These are phyloP conservation scores for Acanthamoeba castellanii DNA, from an alignment of 208 protist species.

Conservation along the genomic window DNA sequence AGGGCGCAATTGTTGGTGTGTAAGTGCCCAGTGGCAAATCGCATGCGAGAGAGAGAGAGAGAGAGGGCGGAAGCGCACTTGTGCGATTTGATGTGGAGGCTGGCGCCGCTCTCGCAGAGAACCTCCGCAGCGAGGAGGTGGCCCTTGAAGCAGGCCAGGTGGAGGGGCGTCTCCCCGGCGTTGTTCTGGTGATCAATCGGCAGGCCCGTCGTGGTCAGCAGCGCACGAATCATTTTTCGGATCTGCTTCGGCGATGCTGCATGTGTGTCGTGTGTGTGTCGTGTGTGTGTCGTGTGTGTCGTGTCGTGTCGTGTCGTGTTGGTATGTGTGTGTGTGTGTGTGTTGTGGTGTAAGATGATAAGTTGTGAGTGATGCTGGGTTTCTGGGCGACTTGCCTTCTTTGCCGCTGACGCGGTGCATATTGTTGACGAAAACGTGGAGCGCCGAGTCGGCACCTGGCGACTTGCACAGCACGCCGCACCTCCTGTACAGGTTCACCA, in stretches of 20 bases:
- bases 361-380: too few relatives aligned
- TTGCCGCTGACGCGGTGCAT: slow-evolving; percentile 1
- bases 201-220: neutral
- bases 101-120: neutral
- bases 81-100: neutral
- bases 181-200: neutral
- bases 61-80: neutral
- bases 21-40: too few relatives aligned
- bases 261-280: neutral
- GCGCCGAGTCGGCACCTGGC: neutral
- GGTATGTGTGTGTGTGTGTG: too few relatives aligned
- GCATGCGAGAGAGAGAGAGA: neutral
- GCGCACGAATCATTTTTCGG: neutral
- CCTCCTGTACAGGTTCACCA: neutral
- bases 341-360: too few relatives aligned
- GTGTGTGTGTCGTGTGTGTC: too few relatives aligned
- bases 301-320: too few relatives aligned
- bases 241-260: neutral
- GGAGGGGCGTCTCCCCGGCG: neutral
- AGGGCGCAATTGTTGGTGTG: neutral
- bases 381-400: neutral
- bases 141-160: slow-evolving; percentile 43
- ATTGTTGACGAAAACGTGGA: neutral
- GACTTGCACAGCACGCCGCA: neutral
- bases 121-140: neutral